These are phyloP conservation scores for Fraxinus baroniana DNA, from an alignment of 305 asterid genomes.

Conservation along the genomic window DNA sequence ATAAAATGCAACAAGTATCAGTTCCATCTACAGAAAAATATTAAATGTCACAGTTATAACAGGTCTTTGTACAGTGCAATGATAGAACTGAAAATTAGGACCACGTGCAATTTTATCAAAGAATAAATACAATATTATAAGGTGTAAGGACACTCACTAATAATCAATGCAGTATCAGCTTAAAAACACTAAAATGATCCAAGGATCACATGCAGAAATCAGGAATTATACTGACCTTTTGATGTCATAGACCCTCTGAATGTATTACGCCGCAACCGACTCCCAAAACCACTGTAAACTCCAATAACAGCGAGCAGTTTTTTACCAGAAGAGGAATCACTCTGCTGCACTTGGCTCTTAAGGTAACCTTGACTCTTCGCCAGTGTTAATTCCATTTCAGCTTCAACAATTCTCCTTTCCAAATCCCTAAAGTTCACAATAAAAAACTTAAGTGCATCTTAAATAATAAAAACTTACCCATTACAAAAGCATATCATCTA, in stretches of 20 bases:
- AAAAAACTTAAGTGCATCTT: conserved; percentile 3
- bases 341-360: conserved; percentile 59
- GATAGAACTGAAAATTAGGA: background rate
- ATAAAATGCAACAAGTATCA: background rate
- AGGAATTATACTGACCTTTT: conserved; percentile 44
- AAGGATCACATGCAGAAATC: background rate
- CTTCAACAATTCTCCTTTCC: conserved; percentile 78
- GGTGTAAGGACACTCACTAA: background rate
- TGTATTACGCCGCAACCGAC: conserved; percentile 65
- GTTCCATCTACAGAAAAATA: background rate
- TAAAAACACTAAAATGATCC: background rate
- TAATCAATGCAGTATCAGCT: background rate
- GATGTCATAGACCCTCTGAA: conserved; percentile 90
- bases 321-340: conserved; percentile 49
- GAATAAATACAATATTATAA: background rate
- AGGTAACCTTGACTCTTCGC: conserved; percentile 98
- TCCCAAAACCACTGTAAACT: conserved; percentile 88
- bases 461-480: background rate
- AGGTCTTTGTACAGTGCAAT: background rate
- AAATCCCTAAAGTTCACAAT: conserved; percentile 40
- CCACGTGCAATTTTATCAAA: background rate
- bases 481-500: background rate
- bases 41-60: background rate
- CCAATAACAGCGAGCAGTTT: conserved; percentile 86
- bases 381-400: conserved; percentile 89